Conservation (phyloP, 495 filamentous ascomycete species). For the Penicillium coprophilum region DNA sequence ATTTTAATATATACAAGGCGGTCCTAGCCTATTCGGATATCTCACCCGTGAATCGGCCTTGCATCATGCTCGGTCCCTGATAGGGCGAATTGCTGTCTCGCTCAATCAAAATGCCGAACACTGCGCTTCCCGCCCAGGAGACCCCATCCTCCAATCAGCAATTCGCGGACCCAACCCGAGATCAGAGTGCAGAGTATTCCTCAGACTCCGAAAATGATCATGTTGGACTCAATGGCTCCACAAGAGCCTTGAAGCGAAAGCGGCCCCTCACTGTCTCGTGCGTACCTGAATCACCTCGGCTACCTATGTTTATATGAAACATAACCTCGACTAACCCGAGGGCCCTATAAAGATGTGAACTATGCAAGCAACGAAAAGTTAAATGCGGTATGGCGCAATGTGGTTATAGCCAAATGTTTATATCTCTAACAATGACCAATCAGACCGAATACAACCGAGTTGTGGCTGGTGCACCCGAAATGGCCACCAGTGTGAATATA, state of each 20-base stretch:
- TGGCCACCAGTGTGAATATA: constrained; percentile 75
- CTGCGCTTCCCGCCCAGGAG: constrained; percentile 27
- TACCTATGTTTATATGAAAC: neutral
- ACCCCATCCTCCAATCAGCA: constrained; percentile 29
- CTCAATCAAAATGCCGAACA: constrained; percentile 46
- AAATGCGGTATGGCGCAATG: constrained; percentile 58
- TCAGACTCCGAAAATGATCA: constrained; percentile 44
- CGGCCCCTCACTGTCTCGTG: constrained; percentile 50
- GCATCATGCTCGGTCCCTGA: constrained; percentile 29
- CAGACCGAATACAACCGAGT: constrained; percentile 72
- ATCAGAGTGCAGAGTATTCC: constrained; percentile 43
- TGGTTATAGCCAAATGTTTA: neutral
- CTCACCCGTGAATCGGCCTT: constrained; percentile 13
- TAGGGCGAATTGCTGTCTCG: constrained; percentile 32
- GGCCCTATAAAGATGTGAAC: constrained; percentile 62
- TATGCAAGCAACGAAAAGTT: constrained; percentile 83
- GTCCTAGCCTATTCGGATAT: constrained; percentile 7
- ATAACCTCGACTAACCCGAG: constrained; percentile 27
- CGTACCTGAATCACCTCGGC: constrained; percentile 20
- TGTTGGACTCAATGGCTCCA: constrained; percentile 31
- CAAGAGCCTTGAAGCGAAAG: constrained; percentile 42
- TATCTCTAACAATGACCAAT: constrained; percentile 14
- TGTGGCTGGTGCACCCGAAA: constrained; percentile 90
- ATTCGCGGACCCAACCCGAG: constrained; percentile 27
- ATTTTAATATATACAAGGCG: neutral